Evolutionary conservation across 768 basidiomycete genomes (phyloP), one percentile per base, ranked within the genome.

Genomic region (Bullera alba): DNA sequence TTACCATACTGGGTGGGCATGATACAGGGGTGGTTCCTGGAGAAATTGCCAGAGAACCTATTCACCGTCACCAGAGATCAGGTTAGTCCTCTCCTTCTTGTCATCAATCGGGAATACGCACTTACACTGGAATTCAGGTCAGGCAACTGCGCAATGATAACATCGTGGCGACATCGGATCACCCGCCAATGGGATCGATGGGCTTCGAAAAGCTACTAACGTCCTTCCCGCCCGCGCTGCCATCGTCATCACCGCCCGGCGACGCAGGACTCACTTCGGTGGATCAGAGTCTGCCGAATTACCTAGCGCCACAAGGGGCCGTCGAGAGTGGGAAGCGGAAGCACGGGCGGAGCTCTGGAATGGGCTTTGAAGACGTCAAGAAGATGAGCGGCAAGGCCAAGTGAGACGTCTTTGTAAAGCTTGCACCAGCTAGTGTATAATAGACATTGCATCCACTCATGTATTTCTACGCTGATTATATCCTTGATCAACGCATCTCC

Each of bases 1-100:
- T 52, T 86, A 4, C 85, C 85, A 0, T 85, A 79, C 66, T 69
- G 73, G 30, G 48, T 85, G 23, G 85, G 85, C 3, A 76, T 73
- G 57, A 50, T 83, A n/a, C 84, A 86, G 72, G 85, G 79, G 3
- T 75, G 75, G 21, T 61, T 87, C 30, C 63, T 85, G 44, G 84
- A 86, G 71, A 75, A 71, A 48, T 72, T 86, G 10, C 86, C 85
- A 0, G 65, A 73, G 16, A 83, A 79, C 51, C 56, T 84, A 17
- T 82, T 86, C 54, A 86, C 85, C 0, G 59, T 87, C 16, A 85
- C 86, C 14, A 76, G 79, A 28, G 79, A 79, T 53, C 85, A 87
- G 76, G 85, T 84, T 23, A 36, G 62, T 56, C n/a, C 65, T 46
- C 15, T 29, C 41, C 16, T 19, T 32, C 14, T 14, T 27, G 25